Percentiles rank a stretch among this genome's conserved stretches.
Conservation (phyloP, 2,329 filamentous ascomycete genomes). For the Grosmannia huntii region DNA sequence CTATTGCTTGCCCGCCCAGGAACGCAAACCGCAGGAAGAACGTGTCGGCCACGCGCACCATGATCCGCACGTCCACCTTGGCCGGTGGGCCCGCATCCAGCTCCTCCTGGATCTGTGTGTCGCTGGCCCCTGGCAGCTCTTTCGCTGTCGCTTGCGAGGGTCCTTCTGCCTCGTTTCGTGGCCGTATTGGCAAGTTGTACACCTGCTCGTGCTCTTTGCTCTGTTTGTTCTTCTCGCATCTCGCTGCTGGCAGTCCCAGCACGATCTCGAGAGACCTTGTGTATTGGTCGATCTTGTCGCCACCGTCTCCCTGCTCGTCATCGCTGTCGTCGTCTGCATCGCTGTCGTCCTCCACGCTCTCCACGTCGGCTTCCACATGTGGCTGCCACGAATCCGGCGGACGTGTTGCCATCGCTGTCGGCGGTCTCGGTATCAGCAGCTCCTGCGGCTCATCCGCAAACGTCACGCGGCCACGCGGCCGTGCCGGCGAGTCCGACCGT, state of each 20-base stretch:
- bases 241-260: neutral
- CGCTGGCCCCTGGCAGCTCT: slow-evolving; percentile 12
- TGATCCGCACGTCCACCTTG: slow-evolving; percentile 12
- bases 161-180: neutral
- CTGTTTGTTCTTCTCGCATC: neutral
- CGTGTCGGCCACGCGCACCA: slow-evolving; percentile 13
- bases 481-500: no score
- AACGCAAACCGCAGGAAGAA: slow-evolving; percentile 11
- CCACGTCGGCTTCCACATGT: no score
- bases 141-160: slow-evolving; percentile 6
- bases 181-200: neutral
- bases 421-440: no score
- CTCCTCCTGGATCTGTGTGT: slow-evolving; percentile 15
- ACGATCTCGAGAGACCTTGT: slow-evolving; percentile 11
- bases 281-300: slow-evolving; percentile 7
- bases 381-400: no score
- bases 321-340: neutral
- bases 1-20: slow-evolving; percentile 5
- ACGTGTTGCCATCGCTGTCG: no score
- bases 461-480: no score
- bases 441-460: no score
- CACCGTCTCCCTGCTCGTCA: neutral
- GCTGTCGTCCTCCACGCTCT: neutral
- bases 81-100: slow-evolving; percentile 10
- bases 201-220: no score